Base-by-base conservation (phyloP, 306 rosid species). In the Urtica urens region DNA sequence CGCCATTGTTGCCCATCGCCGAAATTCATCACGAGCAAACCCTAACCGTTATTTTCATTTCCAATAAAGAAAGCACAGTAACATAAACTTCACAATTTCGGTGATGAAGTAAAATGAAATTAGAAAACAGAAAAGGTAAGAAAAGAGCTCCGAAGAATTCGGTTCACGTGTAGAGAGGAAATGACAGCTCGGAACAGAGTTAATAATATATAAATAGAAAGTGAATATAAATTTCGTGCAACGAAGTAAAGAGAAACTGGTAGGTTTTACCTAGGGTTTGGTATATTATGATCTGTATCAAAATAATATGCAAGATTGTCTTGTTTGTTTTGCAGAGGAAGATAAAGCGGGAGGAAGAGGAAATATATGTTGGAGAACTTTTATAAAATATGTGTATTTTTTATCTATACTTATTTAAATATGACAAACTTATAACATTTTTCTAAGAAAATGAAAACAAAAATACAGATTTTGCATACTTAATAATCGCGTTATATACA, bases 1-100 rank as follows among this genome's bases (percentile, higher is more conserved):
- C n/a, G 20, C 64, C 86, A 73, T 54, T 48, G 47, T 70, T 78
- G 69, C 77, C 86, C 97, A 88, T 84, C 59, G 22, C 38, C 54
- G 13, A 49, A 71, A 62, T n/a, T n/a, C n/a, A n/a, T n/a, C 46
- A 27, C 20, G 59, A 67, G 54, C 72, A 63, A 64, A 74, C 48
- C 72, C 52, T 51, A 55, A 51, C 38, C 48, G 47, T 44, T 38
- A 24, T 44, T 46, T 17, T 51, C 12, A 19, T 10, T 33, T 51
- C 17, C 27, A 49, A 27, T 41, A 35, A 48, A 49, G 11, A 5
- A 4, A 29, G 11, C 10, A 15, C 28, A 17, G 21, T 12, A 51
- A 20, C 43, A 6, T 31, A 21, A 12, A 7, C 22, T 10, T 14
- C 42, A 51, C 13, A 51, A 19, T 34, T 8, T 19, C 24, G 7